Evolutionary conservation across 441 rosid genomes (phyloP).

Genomic region (Erodium texanum): DNA sequence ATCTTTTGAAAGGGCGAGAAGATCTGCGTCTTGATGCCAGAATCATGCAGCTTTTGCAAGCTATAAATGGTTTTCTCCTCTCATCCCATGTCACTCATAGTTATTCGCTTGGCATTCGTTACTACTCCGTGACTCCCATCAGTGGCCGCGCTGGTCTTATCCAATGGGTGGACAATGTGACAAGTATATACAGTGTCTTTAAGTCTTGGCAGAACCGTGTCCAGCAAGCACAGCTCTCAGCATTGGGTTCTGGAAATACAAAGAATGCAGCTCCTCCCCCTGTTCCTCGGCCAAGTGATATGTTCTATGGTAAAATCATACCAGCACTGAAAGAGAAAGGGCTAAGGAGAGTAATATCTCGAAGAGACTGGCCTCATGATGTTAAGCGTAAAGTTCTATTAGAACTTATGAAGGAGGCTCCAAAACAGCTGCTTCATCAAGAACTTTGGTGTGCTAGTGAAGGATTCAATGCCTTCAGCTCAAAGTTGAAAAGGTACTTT

Average conservation of each 20-base stretch:
- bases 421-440: constrained; percentile 81
- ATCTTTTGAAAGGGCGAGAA: constrained; percentile 93
- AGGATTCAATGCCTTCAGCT: constrained; percentile 90
- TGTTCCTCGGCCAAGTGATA: constrained; percentile 95
- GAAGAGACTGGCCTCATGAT: constrained; percentile 99
- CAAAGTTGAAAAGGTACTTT: constrained; percentile 71
- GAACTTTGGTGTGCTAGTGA: constrained; percentile 99
- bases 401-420: constrained; percentile 96
- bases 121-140: constrained; percentile 94
- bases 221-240: constrained; percentile 63
- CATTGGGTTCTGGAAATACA: constrained; percentile 48
- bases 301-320: constrained; percentile 98
- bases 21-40: constrained; percentile 99
- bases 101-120: constrained; percentile 65
- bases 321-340: constrained; percentile 99
- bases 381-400: constrained; percentile 93
- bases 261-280: constrained; percentile 55
- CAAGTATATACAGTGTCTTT: constrained; percentile 88
- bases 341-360: constrained; percentile 87
- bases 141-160: constrained; percentile 99
- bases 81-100: constrained; percentile 52
- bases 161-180: constrained; percentile 96
- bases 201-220: constrained; percentile 91
- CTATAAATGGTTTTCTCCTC: constrained; percentile 64
- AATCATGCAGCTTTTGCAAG: constrained; percentile 97